Conservation (phyloP, 257 asterid genomes). For the Primulina huaijiensis region DNA sequence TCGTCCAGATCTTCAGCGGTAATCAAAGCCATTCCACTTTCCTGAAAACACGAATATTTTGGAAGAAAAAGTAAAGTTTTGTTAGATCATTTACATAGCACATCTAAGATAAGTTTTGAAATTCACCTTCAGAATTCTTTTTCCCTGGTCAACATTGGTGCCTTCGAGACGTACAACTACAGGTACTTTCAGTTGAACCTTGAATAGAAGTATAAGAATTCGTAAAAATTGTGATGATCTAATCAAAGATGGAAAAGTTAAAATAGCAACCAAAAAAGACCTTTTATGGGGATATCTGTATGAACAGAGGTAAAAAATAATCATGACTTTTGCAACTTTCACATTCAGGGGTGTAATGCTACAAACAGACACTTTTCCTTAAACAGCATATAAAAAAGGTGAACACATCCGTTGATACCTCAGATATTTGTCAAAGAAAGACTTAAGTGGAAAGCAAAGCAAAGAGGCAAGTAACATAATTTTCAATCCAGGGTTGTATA, state of each 20-base stretch:
- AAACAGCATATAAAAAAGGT: not conserved
- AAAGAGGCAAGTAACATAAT: not conserved
- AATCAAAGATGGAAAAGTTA: not conserved
- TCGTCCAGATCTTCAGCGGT: constrained; percentile 96
- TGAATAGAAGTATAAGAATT: constrained; percentile 20
- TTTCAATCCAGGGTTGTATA: not conserved
- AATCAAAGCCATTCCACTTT: constrained; percentile 82
- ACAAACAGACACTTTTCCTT: too few species aligned
- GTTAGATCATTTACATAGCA: not conserved
- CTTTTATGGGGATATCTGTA: too few species aligned
- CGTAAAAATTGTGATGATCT: constrained; percentile 21
- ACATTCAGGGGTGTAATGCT: too few species aligned
- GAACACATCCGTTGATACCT: not conserved
- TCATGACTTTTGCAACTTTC: too few species aligned
- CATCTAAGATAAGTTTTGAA: not conserved
- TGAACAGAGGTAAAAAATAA: too few species aligned
- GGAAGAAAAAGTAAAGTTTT: not conserved
- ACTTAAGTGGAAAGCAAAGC: not conserved
- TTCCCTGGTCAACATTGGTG: constrained; percentile 93
- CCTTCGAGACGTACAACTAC: constrained; percentile 97
- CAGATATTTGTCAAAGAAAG: not conserved
- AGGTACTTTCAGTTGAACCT: constrained; percentile 93
- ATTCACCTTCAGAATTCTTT: constrained; percentile 87
- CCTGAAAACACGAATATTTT: constrained; percentile 40
- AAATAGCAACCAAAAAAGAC: not conserved